A percentile compares a stretch with the other conserved stretches of the same genome.
phyloP scores from a whole-genome alignment of 345 rosid genomes.

The Corymbia maculata region DNA sequence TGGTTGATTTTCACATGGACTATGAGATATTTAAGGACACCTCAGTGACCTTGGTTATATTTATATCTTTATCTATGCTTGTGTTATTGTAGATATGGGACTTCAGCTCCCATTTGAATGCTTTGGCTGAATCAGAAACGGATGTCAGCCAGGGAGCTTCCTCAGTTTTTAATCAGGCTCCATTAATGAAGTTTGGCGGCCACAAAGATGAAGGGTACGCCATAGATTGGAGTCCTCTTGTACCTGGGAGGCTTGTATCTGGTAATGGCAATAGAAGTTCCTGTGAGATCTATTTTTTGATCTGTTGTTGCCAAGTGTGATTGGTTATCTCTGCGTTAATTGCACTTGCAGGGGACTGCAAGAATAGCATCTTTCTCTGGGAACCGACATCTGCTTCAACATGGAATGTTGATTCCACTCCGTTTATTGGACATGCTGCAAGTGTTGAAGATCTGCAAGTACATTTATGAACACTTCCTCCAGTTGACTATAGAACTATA shows the following conservation, averaged over 20 bases:
- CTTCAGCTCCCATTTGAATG: slow-evolving; percentile 67
- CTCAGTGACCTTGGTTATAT: background rate
- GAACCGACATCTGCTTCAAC: slow-evolving; percentile 68
- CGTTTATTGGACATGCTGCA: slow-evolving; percentile 68
- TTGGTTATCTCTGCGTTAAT: background rate
- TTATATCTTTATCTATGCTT: background rate
- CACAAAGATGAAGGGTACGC: slow-evolving; percentile 97
- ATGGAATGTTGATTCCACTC: slow-evolving; percentile 73
- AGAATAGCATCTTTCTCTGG: slow-evolving; percentile 77
- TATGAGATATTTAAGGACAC: background rate
- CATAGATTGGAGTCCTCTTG: slow-evolving; percentile 86
- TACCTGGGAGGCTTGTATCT: slow-evolving; percentile 73
- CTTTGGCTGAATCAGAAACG: slow-evolving; percentile 63
- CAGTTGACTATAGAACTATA: background rate
- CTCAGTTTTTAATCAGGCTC: slow-evolving; percentile 69
- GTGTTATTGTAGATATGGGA: slow-evolving; percentile 71
- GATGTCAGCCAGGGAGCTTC: slow-evolving; percentile 42
- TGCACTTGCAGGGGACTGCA: slow-evolving; percentile 65
- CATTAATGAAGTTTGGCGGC: slow-evolving; percentile 60
- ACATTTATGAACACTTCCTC: background rate
- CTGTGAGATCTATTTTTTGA: background rate
- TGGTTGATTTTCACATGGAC: background rate
- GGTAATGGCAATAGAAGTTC: slow-evolving; percentile 28
- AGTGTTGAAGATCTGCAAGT: slow-evolving; percentile 97
- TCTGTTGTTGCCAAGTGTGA: background rate